Evolutionary conservation across 441 rosid genomes (phyloP), one percentile per base, ranked within the genome.

Genomic region (Lepidium campestre): DNA sequence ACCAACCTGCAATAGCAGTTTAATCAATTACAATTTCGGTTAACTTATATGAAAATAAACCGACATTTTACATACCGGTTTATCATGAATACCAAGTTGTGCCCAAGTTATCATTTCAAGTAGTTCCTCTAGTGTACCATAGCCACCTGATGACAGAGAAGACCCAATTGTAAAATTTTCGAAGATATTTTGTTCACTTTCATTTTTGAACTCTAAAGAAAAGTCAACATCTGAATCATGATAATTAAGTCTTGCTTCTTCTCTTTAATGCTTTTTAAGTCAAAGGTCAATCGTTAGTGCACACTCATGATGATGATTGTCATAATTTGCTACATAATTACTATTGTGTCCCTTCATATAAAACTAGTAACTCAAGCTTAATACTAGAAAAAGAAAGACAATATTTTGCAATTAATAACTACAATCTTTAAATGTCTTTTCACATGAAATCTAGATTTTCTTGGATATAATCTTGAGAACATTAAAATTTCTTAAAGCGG

Each of bases 51-150:
- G 47, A 18, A 13, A 22, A 29, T 2, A 48, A 29, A 12, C n/a
- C 6, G 18, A 23, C 29, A 6, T 0, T 29, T 63, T 20, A 14
- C 77, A 57, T 79, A 93, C 98, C 62, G 98, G 98, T 67, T 93
- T 90, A 62, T 90, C 83, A 64, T 90, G 98, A 65, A 93, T 88
- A 32, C 98, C 98, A 13, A 93, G 94, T 70, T 93, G 94, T 18
- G 98, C 98, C 98, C 98, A 90, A 10, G 95, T 75, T 70, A 91
- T 91, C 27, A 87, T 96, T 81, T 89, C 98, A 67, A 92, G 88
- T 50, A 88, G 83, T 75, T 93, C 98, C 75, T 93, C 97, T 10
- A 93, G 85, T 15, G 98, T 90, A 55, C 98, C 98, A 72, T 88
- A 93, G 44, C 98, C 98, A 60, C 97, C 98, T 92, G 70, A 71